A percentile compares a stretch with the other conserved stretches of the same genome.
Evolutionary conservation across 139 green algal species (phyloP).

Genomic region (Chlorella sp.): DNA sequence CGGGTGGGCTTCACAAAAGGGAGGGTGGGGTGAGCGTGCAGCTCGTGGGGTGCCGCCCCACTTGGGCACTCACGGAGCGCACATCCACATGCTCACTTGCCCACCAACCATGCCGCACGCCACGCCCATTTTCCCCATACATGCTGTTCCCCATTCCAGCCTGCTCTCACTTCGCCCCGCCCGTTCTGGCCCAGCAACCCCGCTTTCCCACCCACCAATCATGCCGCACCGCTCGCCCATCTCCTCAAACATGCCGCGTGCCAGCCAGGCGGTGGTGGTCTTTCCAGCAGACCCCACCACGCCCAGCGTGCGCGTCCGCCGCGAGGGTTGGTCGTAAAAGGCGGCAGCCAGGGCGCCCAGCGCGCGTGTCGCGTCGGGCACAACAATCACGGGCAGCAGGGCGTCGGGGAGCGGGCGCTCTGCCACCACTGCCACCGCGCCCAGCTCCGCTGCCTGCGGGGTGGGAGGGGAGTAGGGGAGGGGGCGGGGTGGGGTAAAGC

Average conservation of each 20-base stretch:
- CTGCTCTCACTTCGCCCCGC: background rate
- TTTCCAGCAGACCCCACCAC: slow-evolving; percentile 92
- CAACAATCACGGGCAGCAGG: slow-evolving; percentile 51
- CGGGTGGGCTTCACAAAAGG: background rate
- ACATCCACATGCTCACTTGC: too few species aligned
- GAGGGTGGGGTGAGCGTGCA: background rate
- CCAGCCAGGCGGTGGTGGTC: slow-evolving; percentile 93
- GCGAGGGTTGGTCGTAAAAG: slow-evolving; percentile 59
- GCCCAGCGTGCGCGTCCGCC: slow-evolving; percentile 66
- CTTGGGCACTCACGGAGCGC: too few species aligned
- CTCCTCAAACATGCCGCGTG: slow-evolving; percentile 89
- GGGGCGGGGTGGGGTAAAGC: background rate
- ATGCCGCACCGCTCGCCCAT: slow-evolving; percentile 48
- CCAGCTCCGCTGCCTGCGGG: slow-evolving; percentile 13
- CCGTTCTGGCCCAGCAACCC: background rate
- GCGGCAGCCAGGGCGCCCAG: slow-evolving; percentile 39
- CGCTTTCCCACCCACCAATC: slow-evolving; percentile 23
- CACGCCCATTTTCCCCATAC: background rate
- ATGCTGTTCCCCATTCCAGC: too few species aligned
- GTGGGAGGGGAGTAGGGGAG: background rate
- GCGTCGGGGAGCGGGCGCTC: slow-evolving; percentile 4
- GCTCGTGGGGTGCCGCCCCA: background rate
- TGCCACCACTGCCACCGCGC: slow-evolving; percentile 43
- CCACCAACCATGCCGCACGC: background rate
- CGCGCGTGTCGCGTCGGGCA: slow-evolving; percentile 34